phyloP scores from a whole-genome alignment of 108 stramenopile species.

The Skeletonema costatum region DNA sequence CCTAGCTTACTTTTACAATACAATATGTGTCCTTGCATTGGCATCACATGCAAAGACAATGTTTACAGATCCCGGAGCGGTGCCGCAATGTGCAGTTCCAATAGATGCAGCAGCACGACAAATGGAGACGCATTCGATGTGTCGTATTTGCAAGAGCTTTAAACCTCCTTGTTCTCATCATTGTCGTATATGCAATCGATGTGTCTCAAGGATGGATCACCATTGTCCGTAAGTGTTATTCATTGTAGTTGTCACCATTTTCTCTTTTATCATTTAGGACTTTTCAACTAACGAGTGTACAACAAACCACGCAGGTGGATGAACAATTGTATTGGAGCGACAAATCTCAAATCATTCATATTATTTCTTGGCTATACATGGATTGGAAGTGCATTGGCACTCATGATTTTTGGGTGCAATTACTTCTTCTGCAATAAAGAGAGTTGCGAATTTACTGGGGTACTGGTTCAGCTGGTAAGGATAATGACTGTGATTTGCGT shows the following conservation, averaged over 20 bases:
- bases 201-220: conserved; percentile 94
- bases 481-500: conserved; percentile 73
- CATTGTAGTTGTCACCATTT: neutral
- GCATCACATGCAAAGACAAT: conserved; percentile 79
- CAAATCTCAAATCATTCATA: conserved; percentile 61
- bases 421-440: conserved; percentile 77
- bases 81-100: conserved; percentile 77
- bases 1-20: conserved; percentile 58
- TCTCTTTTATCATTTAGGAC: neutral
- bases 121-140: conserved; percentile 68
- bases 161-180: conserved; percentile 94
- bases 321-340: conserved; percentile 88
- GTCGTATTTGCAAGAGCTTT: conserved; percentile 87
- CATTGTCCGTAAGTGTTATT: conserved; percentile 80
- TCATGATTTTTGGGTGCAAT: conserved; percentile 81
- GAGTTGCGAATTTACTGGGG: conserved; percentile 66
- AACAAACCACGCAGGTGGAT: conserved; percentile 68
- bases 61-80: conserved; percentile 92
- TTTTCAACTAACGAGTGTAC: neutral
- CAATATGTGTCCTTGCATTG: conserved; percentile 62
- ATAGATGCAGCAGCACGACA: conserved; percentile 57
- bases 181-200: conserved; percentile 95
- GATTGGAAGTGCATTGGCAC: conserved; percentile 74
- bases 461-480: conserved; percentile 75
- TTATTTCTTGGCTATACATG: conserved; percentile 93